phyloP scores from a whole-genome alignment of 1,139 yeast genomes.

The Candida anutae region DNA sequence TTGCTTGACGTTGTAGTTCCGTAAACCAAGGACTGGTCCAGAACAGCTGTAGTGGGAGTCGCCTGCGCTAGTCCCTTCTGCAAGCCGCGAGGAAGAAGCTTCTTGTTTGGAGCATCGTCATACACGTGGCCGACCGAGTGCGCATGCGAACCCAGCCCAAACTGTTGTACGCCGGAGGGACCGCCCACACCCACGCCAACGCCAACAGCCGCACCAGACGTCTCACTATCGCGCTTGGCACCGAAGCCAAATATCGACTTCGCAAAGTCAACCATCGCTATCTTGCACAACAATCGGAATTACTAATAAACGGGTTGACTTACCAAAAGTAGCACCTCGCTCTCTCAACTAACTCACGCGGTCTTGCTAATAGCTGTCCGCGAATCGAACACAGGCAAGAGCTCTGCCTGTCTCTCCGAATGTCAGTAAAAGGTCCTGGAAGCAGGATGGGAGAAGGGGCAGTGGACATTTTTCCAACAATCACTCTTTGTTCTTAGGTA shows the following conservation, averaged over 20 bases:
- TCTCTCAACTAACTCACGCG: no score
- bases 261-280: slow-evolving; percentile 61
- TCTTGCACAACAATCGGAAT: no score
- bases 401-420: no score
- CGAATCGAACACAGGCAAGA: no score
- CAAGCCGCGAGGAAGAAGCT: slow-evolving; percentile 31
- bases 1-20: slow-evolving; percentile 50
- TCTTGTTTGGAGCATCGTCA: slow-evolving; percentile 8
- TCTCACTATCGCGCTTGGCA: slow-evolving; percentile 2
- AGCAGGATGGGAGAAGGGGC: no score
- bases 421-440: no score
- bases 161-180: slow-evolving; percentile 1
- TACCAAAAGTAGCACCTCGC: no score
- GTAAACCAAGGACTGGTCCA: slow-evolving; percentile 54
- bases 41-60: slow-evolving; percentile 62
- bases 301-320: no score
- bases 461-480: no score
- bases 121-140: slow-evolving; percentile 4
- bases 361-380: no score
- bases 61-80: slow-evolving; percentile 8
- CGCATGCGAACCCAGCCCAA: no score
- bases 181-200: neutral
- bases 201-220: slow-evolving; percentile 1
- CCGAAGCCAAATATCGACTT: slow-evolving; percentile 55
- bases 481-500: no score